Conservation (phyloP, 2,329 filamentous ascomycete species). For the Ambrosiella beaveri region DNA sequence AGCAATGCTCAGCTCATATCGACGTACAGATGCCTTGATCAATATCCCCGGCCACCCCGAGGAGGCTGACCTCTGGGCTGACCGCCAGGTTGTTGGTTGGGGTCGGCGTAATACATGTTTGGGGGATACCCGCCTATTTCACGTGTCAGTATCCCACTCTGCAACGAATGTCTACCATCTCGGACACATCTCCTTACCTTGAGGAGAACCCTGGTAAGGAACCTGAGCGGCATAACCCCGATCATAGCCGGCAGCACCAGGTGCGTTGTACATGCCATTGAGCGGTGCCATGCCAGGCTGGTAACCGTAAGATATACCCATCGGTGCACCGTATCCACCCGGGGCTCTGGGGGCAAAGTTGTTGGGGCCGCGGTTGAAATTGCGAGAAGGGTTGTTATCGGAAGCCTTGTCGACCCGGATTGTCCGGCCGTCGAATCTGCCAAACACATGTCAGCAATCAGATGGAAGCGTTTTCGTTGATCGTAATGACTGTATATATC, state of each 20-base stretch:
- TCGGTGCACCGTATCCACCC: conserved; percentile 14
- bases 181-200: conserved; percentile 22
- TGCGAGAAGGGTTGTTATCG: conserved; percentile 49
- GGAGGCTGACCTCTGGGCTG: conserved; percentile 15
- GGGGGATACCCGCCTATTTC: conserved; percentile 3
- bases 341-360: conserved; percentile 19
- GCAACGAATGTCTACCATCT: too few relatives aligned
- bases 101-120: conserved; percentile 25
- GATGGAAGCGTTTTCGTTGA: not conserved
- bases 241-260: conserved; percentile 18
- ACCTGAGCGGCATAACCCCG: conserved; percentile 24
- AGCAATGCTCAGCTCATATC: too few relatives aligned
- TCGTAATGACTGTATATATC: not conserved
- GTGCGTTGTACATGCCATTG: conserved; percentile 13
- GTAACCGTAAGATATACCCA: conserved; percentile 4
- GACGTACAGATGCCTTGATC: not conserved
- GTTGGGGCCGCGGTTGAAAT: conserved; percentile 27
- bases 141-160: not conserved
- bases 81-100: conserved; percentile 23
- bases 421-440: conserved; percentile 76
- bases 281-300: conserved; percentile 23
- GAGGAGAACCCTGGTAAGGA: conserved; percentile 23
- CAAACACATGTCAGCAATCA: conserved; percentile 1
- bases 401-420: conserved; percentile 95
- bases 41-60: conserved; percentile 26